Conservation (phyloP, 495 filamentous ascomycete genomes). For the Podospora conica region DNA sequence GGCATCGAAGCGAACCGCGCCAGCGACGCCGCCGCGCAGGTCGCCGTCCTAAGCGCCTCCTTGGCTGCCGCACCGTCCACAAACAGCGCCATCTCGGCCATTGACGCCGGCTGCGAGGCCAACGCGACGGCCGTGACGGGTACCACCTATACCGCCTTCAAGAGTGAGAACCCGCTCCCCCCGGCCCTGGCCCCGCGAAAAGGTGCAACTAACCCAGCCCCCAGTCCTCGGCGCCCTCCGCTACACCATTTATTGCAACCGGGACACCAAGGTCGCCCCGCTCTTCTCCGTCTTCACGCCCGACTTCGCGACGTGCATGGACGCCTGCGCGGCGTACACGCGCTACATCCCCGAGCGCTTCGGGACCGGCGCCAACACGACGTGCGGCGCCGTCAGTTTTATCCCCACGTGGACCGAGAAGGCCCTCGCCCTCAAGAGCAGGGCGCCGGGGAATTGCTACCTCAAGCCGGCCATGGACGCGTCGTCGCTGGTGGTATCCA, state of each 20-base stretch:
- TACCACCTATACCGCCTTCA: slow-evolving; percentile 25
- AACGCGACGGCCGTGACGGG: slow-evolving; percentile 25
- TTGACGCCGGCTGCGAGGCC: slow-evolving; percentile 35
- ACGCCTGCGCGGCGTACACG: slow-evolving; percentile 41
- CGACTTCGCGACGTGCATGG: slow-evolving; percentile 41
- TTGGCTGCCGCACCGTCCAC: slow-evolving; percentile 1
- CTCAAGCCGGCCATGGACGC: slow-evolving; percentile 37
- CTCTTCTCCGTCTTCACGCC: slow-evolving; percentile 35
- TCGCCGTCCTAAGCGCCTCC: slow-evolving; percentile 22
- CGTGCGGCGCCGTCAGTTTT: slow-evolving; percentile 38
- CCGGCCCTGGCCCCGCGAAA: background rate
- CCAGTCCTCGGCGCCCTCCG: slow-evolving; percentile 28
- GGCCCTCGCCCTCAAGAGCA: slow-evolving; percentile 17
- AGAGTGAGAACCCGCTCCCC: slow-evolving; percentile 10
- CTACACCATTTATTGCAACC: slow-evolving; percentile 38
- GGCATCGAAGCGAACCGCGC: slow-evolving; percentile 37
- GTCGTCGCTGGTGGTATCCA: slow-evolving; percentile 24
- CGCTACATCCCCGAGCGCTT: slow-evolving; percentile 28
- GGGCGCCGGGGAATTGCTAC: slow-evolving; percentile 42
- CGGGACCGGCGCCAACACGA: slow-evolving; percentile 24
- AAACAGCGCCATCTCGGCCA: slow-evolving; percentile 11
- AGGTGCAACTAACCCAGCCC: background rate
- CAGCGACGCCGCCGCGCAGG: slow-evolving; percentile 28
- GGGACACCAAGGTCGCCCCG: slow-evolving; percentile 26
- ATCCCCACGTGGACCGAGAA: slow-evolving; percentile 40